Evolutionary conservation across 192 early-diverging fungal species (phyloP).

Genomic region (Neocallimastix lanati): DNA sequence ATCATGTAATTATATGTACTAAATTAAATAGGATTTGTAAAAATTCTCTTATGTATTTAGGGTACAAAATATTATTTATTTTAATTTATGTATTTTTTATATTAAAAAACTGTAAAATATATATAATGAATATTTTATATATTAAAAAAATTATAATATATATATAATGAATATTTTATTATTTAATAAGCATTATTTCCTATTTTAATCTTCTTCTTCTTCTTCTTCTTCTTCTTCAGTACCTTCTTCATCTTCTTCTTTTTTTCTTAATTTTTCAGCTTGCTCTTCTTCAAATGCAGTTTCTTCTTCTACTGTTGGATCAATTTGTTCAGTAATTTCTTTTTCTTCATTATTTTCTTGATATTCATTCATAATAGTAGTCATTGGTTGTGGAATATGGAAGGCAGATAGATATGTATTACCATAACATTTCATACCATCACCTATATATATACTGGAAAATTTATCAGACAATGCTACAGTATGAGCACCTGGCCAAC

Average conservation of each 20-base stretch:
- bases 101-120: no score
- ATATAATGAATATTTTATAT: no score
- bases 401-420: constrained; percentile 5
- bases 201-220: constrained; percentile 1
- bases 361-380: constrained; percentile 25
- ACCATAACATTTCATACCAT: constrained; percentile 25
- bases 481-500: constrained; percentile 35
- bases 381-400: constrained; percentile 18
- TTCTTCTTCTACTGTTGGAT: constrained; percentile 41
- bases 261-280: constrained; percentile 19
- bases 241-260: constrained; percentile 18
- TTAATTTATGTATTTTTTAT: no score
- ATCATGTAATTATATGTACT: no score
- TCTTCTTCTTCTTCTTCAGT: constrained; percentile 16
- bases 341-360: constrained; percentile 9
- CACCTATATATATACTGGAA: constrained; percentile 40
- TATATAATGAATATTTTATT: no score
- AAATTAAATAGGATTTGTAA: no score
- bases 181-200: no score
- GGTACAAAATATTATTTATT: no score
- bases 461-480: constrained; percentile 45
- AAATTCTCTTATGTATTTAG: no score
- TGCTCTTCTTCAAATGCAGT: constrained; percentile 26
- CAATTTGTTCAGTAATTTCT: constrained; percentile 24
- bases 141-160: no score